Percentiles rank a stretch among this genome's conserved stretches.
Evolutionary conservation across 2,329 filamentous ascomycete species (phyloP).

Genomic region (Neophaeococcomyces aloes): DNA sequence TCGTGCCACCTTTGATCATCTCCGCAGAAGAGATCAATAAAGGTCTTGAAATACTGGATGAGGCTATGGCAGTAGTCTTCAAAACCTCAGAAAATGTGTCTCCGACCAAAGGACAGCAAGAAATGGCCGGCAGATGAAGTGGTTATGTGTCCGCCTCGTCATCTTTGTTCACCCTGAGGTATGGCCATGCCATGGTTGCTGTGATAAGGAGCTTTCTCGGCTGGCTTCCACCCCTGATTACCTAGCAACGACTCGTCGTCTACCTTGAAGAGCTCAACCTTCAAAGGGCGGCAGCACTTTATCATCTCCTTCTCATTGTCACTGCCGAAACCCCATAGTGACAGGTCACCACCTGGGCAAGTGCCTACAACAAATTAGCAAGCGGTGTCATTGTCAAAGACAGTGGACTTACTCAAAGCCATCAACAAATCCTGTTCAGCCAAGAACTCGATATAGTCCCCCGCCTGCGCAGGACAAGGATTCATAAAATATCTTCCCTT

Average conservation of each 20-base stretch:
- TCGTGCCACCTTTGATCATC: conserved; percentile 79
- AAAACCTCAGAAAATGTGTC: conserved; percentile 28
- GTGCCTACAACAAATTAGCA: conserved; percentile 36
- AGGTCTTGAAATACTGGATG: conserved; percentile 64
- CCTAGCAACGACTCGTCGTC: conserved; percentile 30
- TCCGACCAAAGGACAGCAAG: conserved; percentile 35
- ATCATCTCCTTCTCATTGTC: conserved; percentile 51
- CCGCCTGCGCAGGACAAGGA: conserved; percentile 36
- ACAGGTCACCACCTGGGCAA: conserved; percentile 72
- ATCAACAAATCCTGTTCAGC: conserved; percentile 66
- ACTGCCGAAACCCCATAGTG: conserved; percentile 63
- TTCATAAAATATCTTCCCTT: conserved; percentile 66
- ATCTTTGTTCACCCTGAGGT: conserved; percentile 27
- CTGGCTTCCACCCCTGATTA: conserved; percentile 52
- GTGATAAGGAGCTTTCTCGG: conserved; percentile 50
- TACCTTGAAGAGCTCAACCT: conserved; percentile 61
- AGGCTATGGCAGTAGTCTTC: conserved; percentile 51
- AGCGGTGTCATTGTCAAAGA: too few species aligned
- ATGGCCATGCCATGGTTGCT: conserved; percentile 56
- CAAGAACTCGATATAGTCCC: conserved; percentile 61
- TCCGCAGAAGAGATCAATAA: conserved; percentile 68
- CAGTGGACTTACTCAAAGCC: conserved; percentile 32
- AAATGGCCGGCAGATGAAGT: conserved; percentile 27
- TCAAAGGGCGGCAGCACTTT: conserved; percentile 65
- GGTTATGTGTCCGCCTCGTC: background rate